Base-by-base conservation (phyloP, 495 filamentous ascomycete species). In the Entonaema liquescens region DNA sequence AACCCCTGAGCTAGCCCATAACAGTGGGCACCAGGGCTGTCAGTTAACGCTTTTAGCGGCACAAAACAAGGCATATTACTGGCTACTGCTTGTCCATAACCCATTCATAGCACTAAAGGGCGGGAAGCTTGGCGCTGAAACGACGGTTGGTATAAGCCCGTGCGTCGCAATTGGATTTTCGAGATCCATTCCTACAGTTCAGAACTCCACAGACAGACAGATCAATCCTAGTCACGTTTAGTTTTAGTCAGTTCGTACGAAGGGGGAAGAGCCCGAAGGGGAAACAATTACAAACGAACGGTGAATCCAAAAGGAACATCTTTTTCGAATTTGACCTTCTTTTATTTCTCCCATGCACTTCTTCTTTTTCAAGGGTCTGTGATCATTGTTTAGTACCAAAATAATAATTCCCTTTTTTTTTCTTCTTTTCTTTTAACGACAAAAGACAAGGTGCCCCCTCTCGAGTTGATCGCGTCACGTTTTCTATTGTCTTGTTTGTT, bases 241-340 rank as follows among this genome's bases (percentile, higher is more conserved):
- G 6, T 33, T 33, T 33, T 68, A 69, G 65, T 73, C 60, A 54
- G 57, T 62, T 73, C 65, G 57, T 68, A 54, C 61, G 70, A 73
- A 73, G 70, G 70, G 70, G 65, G 65, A 69, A 73, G 31, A 9
- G 31, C 31, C 31, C 31, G 31, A 33, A 33, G 65, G 70, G 70
- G 57, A 73, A 64, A 67, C 64, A 71, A 72, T 59, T 73, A 58
- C 65, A 62, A 68, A 73, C 65, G 23, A 57, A 73, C 70, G 70
- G 70, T 72, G 64, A 68, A 72, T 58, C 49, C 59, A 35, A 65
- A 25, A 50, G 60, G 17, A 33, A 33, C 70, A 52, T 63, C 59
- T 44, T 63, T 44, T 40, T 36, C 15, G 54, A 55, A 38, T 60
- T 63, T 66, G 58, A 64, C 64, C 54, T 65, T 50, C 29, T 25